Evolutionary conservation across 139 green algal species (phyloP).

Genomic region (Haematococcus lacustris): DNA sequence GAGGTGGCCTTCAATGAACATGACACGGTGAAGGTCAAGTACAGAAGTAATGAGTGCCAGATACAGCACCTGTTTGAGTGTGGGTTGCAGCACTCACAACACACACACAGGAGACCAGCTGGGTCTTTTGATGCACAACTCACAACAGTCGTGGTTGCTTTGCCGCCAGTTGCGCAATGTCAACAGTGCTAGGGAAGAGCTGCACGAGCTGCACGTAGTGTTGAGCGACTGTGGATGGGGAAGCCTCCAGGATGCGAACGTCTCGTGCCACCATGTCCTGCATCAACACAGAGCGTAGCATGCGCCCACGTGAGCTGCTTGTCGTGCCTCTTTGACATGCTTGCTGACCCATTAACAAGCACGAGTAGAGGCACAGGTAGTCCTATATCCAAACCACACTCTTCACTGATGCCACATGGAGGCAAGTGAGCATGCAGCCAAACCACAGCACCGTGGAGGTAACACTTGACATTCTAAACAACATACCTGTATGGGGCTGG

Average conservation of each 20-base stretch:
- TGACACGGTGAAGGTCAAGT: too few relatives aligned
- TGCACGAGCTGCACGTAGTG: conserved; percentile 7
- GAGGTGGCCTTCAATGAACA: too few relatives aligned
- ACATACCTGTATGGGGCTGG: neutral
- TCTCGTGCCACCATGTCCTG: conserved; percentile 8
- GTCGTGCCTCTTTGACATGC: too few relatives aligned
- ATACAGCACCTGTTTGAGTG: too few relatives aligned
- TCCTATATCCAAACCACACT: too few relatives aligned
- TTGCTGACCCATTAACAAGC: too few relatives aligned
- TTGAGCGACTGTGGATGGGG: neutral
- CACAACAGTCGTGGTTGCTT: conserved; percentile 3
- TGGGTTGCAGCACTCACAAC: too few relatives aligned
- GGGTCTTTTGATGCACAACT: neutral
- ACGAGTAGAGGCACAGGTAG: too few relatives aligned
- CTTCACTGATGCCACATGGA: too few relatives aligned
- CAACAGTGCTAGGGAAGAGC: conserved; percentile 2
- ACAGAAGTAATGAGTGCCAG: too few relatives aligned
- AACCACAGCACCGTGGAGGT: neutral
- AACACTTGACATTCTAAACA: neutral
- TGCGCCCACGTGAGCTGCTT: neutral
- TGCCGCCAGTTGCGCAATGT: neutral
- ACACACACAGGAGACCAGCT: neutral
- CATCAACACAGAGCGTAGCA: neutral
- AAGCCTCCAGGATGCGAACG: conserved; percentile 1
- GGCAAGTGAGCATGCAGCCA: too few relatives aligned